These are phyloP conservation scores for Bipolaris bicolor DNA, from an alignment of 2,329 filamentous ascomycete genomes.

Conservation along the genomic window DNA sequence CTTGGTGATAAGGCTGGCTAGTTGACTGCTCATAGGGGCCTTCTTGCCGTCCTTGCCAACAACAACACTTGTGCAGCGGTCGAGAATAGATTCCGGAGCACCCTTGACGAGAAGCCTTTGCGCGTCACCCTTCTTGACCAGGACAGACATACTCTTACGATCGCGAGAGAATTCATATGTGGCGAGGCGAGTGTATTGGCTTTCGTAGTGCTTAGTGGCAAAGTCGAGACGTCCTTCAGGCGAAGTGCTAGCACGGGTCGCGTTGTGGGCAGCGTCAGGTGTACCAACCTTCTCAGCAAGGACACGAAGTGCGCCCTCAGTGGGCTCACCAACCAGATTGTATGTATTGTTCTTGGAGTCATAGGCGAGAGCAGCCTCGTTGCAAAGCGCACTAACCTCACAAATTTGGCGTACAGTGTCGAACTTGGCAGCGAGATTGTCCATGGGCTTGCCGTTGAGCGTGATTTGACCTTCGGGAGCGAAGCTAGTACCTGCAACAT, in stretches of 20 bases:
- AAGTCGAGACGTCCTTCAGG: conserved; percentile 73
- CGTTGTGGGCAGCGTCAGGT: conserved; percentile 66
- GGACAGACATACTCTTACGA: conserved; percentile 98
- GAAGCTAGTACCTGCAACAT: conserved; percentile 93
- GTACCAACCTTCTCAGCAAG: conserved; percentile 95
- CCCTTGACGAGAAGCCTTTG: conserved; percentile 94
- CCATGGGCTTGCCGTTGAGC: conserved; percentile 69
- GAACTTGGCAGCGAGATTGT: conserved; percentile 73
- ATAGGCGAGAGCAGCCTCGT: conserved; percentile 82
- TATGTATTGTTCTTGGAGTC: conserved; percentile 77
- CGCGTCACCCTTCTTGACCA: conserved; percentile 72
- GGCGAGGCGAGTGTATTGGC: conserved; percentile 73
- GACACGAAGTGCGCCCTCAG: conserved; percentile 89
- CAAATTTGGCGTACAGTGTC: conserved; percentile 79
- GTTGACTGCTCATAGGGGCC: conserved; percentile 72
- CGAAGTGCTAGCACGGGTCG: conserved; percentile 55
- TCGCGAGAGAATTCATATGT: conserved; percentile 98
- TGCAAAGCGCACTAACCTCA: conserved; percentile 77
- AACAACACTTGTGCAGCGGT: conserved; percentile 84
- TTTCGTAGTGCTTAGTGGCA: conserved; percentile 84
- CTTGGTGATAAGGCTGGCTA: conserved; percentile 72
- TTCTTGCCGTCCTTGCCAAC: conserved; percentile 79
- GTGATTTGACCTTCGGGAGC: conserved; percentile 78
- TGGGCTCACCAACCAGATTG: conserved; percentile 89
- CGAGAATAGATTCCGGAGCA: conserved; percentile 91